Evolutionary conservation across 1,284 basidiomycete species (phyloP), one percentile per base, ranked within the genome.

Genomic region (Heterobasidion annosum): DNA sequence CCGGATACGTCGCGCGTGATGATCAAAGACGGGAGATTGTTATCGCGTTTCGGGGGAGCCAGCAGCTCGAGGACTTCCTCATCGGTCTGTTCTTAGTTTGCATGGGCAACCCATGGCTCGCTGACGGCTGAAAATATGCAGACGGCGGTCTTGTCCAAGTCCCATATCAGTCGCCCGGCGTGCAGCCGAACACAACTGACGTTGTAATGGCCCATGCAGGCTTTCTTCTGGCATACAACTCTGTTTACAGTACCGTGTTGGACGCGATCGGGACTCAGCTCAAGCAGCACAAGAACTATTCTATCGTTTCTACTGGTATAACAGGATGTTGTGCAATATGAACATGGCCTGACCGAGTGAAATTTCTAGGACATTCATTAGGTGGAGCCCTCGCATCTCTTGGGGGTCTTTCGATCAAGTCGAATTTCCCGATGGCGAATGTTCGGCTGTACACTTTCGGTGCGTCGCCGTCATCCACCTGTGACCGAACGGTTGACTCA

Each of bases 1-100:
- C 73, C 59, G 77, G 77, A 32, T 77, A 73, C 55, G 68, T 80
- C 16, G 77, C 72, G 43, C 69, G 76, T 44, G 77, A 80, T 58
- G 67, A 69, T 33, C 47, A 62, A 4, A 65, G 71, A 12, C 70
- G 70, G 50, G 77, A 80, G 58, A 65, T 79, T 12, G 60, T 80
- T 25, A 66, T 80, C 44, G 73, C 73, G 25, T 63, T 78, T 42
- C 70, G 76, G 13, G 78, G 78, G 62, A 78, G 76, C 33, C 51
- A 55, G 34, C 54, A 61, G 34, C 49, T 59, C 25, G 34, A 34
- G 16, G 56, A 63, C 55, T 50, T 60, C 34, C 9, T 62, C 37
- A 57, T 55, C 3, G 61, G 77, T 76, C 42, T 50, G 64, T 55
- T n/a, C 18, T 34, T 8, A 34, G n/a, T 35, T 52, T 42, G 37